Evolutionary conservation across 1,284 basidiomycete genomes (phyloP), one percentile per base, ranked within the genome.

Genomic region (Ganoderma sinense): DNA sequence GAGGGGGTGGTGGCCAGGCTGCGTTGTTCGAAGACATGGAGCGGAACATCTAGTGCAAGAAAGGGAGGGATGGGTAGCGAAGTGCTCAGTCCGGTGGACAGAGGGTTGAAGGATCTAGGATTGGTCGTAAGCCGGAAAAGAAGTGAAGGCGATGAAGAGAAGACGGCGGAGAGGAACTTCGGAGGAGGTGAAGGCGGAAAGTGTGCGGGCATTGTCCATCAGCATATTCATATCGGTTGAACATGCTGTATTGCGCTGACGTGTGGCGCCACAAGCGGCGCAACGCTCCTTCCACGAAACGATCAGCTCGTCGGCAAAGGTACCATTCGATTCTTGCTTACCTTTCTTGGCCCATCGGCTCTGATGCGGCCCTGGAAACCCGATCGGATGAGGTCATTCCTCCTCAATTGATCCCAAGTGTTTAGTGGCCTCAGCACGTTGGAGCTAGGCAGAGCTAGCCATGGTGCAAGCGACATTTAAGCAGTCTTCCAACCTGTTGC

Each of bases 1-100:
- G 70, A 13, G 71, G 70, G n/a, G 51, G 39, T 26, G 74, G 74
- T 7, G 74, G 74, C 74, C 74, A 75, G 33, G 40, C 59, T 16
- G 48, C 62, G 31, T 66, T 59, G 41, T 10, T 20, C 33, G 73
- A 56, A 69, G 71, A 69, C 33, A 29, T n/a, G 4, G 41, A 51
- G 48, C 23, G 48, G 23, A 39, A 45, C 29, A 26, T 33, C 43
- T 51, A 23, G 59, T 11, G 14, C 53, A 58, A 45, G 61, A 7
- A 36, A 65, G 36, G 45, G 43, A 23, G 60, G n/a, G 26, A 53
- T 16, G 33, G n/a, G 33, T 40, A 16, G 39, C 36, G 59, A 18
- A 18, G 29, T 18, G 16, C 14, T 20, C 26, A 29, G 53, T 20
- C 23, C 36, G 23, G 41, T n/a, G 48, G 43, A 29, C 5, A 43